Percentiles rank a stretch among this genome's conserved stretches.
These are phyloP conservation scores for Septoria petroselini DNA, from an alignment of 2,329 filamentous ascomycete species.

Conservation along the genomic window DNA sequence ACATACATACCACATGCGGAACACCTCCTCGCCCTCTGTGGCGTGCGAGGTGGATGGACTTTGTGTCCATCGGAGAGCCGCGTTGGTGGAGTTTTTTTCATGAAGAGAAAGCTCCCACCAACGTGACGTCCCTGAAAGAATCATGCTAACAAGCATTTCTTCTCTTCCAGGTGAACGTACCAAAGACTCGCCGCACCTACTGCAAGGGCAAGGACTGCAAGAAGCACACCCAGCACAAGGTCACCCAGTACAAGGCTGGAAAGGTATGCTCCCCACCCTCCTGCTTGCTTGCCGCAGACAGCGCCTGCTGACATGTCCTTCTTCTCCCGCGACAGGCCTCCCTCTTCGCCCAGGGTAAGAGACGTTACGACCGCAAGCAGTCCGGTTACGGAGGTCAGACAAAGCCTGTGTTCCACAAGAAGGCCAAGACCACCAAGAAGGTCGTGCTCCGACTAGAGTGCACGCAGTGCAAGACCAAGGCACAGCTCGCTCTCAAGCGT, in stretches of 20 bases:
- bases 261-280: conserved; percentile 57
- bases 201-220: conserved; percentile 95
- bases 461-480: conserved; percentile 96
- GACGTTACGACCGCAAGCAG: conserved; percentile 99
- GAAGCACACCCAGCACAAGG: conserved; percentile 75
- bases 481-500: conserved; percentile 95
- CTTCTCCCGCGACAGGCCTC: conserved; percentile 67
- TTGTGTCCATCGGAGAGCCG: conserved; percentile 12
- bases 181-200: conserved; percentile 95
- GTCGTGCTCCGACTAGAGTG: conserved; percentile 98
- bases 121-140: conserved; percentile 15
- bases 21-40: conserved; percentile 11
- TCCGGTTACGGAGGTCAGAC: conserved; percentile 99
- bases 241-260: conserved; percentile 95
- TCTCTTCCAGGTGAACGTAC: conserved; percentile 82
- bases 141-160: conserved; percentile 8
- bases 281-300: background rate
- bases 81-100: background rate
- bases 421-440: conserved; percentile 99
- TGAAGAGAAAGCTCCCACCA: too few relatives aligned
- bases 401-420: conserved; percentile 99
- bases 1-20: conserved; percentile 17
- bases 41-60: conserved; percentile 5
- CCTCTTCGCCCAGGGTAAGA: conserved; percentile 97
- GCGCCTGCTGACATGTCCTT: background rate